Base-by-base conservation (phyloP, 106 monocot genomes). In the Iris macrosiphon region DNA sequence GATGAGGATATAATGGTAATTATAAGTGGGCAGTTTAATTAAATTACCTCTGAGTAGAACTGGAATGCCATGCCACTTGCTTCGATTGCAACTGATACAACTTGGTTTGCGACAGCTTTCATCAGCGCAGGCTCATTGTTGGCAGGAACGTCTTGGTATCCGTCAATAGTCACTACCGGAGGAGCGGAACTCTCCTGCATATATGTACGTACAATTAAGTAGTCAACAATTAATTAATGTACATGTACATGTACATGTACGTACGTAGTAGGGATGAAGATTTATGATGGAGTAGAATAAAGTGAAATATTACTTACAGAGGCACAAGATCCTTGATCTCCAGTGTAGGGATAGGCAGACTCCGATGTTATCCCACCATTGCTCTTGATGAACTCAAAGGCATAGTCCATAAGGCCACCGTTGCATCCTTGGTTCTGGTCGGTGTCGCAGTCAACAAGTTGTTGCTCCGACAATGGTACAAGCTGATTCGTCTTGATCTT, bases 41-140 rank as follows among this genome's bases (percentile, higher is more conserved):
- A 10, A 46, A 14, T 30, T 32, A 69, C 72, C 60, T 65, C 62
- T 4, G 74, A 80, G 35, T 80, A 80, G 54, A 85, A 85, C 49
- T 85, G 77, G 42, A 86, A 80, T 5, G 21, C 60, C 22, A 11
- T 27, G 13, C 75, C 67, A 9, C 74, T 49, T 12, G 74, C 78
- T 39, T 75, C 71, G 20, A 88, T 72, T 4, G 75, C 63, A 2
- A 82, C 74, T 0, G 78, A 75, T 0, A 88, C 64, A 1, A 78
- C 82, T 49, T 82, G 82, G 35, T 72, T 66, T 0, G 88, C 72
- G 23, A 75, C 82, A 0, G 82, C 78, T 33, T 77, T 75, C 47
- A 64, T 16, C 1, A 88, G 61, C 9, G 80, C 56, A 0, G 21
- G 47, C 65, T 78, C 80, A 6, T 81, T 41, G 23, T 87, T 68